Conservation (phyloP, 495 filamentous ascomycete genomes). For the Penicillium maclennaniae region DNA sequence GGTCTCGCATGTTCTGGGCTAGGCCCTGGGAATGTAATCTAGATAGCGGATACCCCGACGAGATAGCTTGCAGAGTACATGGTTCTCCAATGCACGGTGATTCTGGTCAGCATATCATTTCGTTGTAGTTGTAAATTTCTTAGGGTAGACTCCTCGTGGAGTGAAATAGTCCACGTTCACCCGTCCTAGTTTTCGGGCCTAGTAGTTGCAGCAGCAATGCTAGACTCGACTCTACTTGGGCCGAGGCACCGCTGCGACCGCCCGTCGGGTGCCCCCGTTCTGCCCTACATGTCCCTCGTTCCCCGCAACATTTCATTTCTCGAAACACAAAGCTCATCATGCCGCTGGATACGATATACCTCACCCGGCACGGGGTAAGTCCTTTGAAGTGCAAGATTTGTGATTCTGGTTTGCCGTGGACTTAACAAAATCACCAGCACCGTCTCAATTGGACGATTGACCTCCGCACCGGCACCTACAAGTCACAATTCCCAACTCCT, state of each 20-base stretch:
- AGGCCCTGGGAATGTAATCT: constrained; percentile 34
- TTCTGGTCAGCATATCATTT: constrained; percentile 20
- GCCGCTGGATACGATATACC: constrained; percentile 75
- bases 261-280: constrained; percentile 11
- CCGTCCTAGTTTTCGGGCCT: not conserved
- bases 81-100: constrained; percentile 24
- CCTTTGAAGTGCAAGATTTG: not conserved
- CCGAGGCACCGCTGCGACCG: constrained; percentile 24
- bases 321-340: constrained; percentile 18
- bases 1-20: constrained; percentile 23
- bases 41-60: constrained; percentile 26
- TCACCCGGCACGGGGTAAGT: constrained; percentile 82
- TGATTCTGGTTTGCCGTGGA: not conserved
- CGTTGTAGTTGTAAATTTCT: not conserved
- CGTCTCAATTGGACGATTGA: constrained; percentile 87
- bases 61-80: constrained; percentile 31
- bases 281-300: constrained; percentile 17
- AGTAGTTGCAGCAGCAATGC: not conserved
- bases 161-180: not conserved
- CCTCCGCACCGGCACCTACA: constrained; percentile 69
- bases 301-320: constrained; percentile 13
- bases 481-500: constrained; percentile 62
- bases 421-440: constrained; percentile 53
- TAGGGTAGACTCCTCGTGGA: not conserved
- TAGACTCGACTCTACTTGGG: not conserved